phyloP scores from a whole-genome alignment of 768 basidiomycete genomes.

The Leccinum arenicola region DNA sequence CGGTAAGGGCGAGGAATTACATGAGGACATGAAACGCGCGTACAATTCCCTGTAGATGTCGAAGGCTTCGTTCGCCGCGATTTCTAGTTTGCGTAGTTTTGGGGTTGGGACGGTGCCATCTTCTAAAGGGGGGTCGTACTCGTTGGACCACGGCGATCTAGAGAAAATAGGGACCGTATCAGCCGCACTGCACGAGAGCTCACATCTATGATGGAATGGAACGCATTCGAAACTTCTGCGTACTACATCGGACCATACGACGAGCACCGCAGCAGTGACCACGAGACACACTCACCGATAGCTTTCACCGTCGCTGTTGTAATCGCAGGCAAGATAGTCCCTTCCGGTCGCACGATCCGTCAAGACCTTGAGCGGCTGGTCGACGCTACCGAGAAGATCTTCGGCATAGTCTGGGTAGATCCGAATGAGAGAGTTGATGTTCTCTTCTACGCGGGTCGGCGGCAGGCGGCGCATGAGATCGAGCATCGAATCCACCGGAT shows the following conservation, averaged over 20 bases:
- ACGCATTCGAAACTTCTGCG: not conserved
- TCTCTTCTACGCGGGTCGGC: conserved; percentile 83
- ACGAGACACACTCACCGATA: conserved; percentile 50
- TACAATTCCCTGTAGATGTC: conserved; percentile 96
- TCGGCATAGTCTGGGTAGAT: conserved; percentile 94
- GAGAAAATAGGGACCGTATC: conserved; percentile 4
- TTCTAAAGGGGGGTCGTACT: conserved; percentile 86
- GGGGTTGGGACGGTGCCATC: conserved; percentile 85
- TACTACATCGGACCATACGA: not conserved
- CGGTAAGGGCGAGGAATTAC: not conserved
- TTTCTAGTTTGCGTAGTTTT: conserved; percentile 87
- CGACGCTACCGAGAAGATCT: conserved; percentile 91
- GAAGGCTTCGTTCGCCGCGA: conserved; percentile 93
- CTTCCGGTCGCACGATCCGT: conserved; percentile 77
- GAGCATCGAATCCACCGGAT: conserved; percentile 88
- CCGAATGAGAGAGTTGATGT: conserved; percentile 74
- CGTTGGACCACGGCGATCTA: conserved; percentile 98
- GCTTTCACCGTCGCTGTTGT: conserved; percentile 89
- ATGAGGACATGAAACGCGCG: conserved; percentile 28
- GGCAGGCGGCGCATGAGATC: conserved; percentile 97
- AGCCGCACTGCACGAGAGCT: conserved; percentile 5
- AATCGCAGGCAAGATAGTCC: conserved; percentile 93
- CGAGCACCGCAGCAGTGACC: not conserved
- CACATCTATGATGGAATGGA: not conserved
- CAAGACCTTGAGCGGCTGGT: conserved; percentile 85